These are phyloP conservation scores for Salvia hispanica DNA, from an alignment of 257 asterid species.

Conservation along the genomic window DNA sequence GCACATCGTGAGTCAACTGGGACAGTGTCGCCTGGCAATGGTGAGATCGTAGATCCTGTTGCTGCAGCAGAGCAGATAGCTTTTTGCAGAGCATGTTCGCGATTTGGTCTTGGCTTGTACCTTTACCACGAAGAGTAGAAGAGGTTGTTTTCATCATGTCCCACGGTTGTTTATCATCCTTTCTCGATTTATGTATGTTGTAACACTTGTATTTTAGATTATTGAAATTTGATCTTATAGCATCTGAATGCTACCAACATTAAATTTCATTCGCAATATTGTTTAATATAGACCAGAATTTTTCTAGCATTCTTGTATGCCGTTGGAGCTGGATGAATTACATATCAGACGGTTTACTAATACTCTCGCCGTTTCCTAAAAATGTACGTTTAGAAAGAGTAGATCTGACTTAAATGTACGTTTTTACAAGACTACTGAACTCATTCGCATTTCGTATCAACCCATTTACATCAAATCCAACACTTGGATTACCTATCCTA, in stretches of 20 bases:
- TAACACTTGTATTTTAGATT: not conserved
- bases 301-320: not conserved
- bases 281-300: slow-evolving; percentile 1
- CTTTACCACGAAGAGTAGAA: slow-evolving; percentile 69
- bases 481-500: too few species aligned
- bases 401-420: not conserved
- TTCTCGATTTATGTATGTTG: not conserved
- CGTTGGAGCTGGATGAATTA: too few species aligned
- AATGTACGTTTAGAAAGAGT: not conserved
- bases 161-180: not conserved
- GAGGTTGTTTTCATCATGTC: too few species aligned
- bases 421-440: not conserved
- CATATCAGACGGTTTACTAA: too few species aligned
- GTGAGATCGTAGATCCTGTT: slow-evolving; percentile 57
- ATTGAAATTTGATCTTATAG: not conserved
- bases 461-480: not conserved
- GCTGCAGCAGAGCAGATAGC: slow-evolving; percentile 95
- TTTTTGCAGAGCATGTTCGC: slow-evolving; percentile 91
- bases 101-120: slow-evolving; percentile 94
- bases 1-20: slow-evolving; percentile 96
- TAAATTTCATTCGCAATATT: not conserved
- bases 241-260: not conserved
- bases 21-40: slow-evolving; percentile 56
- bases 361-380: too few species aligned
- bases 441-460: not conserved